These are phyloP conservation scores for Melanogaster broomeanus DNA, from an alignment of 768 basidiomycete species.

Conservation along the genomic window DNA sequence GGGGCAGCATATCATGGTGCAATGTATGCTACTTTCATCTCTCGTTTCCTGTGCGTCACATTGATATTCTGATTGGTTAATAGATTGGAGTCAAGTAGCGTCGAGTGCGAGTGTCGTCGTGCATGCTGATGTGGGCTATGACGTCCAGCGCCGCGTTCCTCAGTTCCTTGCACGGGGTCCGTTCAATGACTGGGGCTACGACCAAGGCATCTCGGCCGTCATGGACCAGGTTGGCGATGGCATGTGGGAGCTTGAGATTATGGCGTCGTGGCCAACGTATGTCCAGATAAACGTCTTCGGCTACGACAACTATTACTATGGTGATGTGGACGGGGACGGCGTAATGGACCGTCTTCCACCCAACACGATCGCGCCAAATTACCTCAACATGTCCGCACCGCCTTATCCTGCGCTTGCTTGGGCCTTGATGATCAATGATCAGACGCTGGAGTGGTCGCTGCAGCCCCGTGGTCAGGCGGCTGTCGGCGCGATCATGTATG, in stretches of 20 bases:
- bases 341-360: slow-evolving; percentile 90
- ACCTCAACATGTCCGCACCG: slow-evolving; percentile 88
- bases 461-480: slow-evolving; percentile 80
- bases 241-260: slow-evolving; percentile 85
- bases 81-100: slow-evolving; percentile 79
- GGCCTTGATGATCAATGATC: slow-evolving; percentile 80
- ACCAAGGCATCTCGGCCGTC: slow-evolving; percentile 70
- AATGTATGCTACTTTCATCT: slow-evolving; percentile 56
- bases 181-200: slow-evolving; percentile 92
- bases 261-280: slow-evolving; percentile 88
- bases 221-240: slow-evolving; percentile 68
- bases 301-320: slow-evolving; percentile 91
- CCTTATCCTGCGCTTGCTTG: slow-evolving; percentile 87
- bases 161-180: slow-evolving; percentile 86
- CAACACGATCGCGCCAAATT: slow-evolving; percentile 83
- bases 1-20: slow-evolving; percentile 85
- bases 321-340: slow-evolving; percentile 85
- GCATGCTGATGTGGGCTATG: slow-evolving; percentile 74
- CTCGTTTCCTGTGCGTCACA: not conserved
- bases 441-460: slow-evolving; percentile 73
- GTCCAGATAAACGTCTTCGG: slow-evolving; percentile 90
- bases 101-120: slow-evolving; percentile 65
- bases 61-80: slow-evolving; percentile 1
- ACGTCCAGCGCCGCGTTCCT: slow-evolving; percentile 71
- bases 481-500: slow-evolving; percentile 87